Evolutionary conservation across 2,329 filamentous ascomycete genomes (phyloP), one percentile per base, ranked within the genome.

Genomic region (Penicillium verrucosum): DNA sequence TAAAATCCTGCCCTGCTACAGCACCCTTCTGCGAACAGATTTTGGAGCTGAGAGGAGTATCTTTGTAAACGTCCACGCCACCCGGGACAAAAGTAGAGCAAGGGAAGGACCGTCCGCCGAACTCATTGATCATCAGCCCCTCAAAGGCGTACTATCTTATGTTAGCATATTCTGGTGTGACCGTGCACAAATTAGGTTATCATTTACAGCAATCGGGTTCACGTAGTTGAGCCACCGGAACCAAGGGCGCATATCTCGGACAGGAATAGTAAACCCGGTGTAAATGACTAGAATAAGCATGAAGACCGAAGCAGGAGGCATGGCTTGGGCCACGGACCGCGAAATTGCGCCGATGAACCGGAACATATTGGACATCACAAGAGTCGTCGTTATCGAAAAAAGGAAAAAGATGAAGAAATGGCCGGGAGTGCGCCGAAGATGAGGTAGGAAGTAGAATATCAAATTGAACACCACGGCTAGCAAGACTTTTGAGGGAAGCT

Each of bases 281-380:
- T 74, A 84, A 14, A 88, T 76, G 11, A 75, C 62, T 21, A 75
- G 54, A 5, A 70, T 65, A 52, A 75, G 59, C 68, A 75, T 73
- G 56, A 85, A 74, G 21, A 85, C 74, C 4, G 79, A 78, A 12
- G 82, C 76, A 1, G 82, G 82, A 6, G 82, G 80, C 75, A 85
- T 75, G 41, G 83, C 82, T 64, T 84, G 81, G 0, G 78, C 78
- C 40, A 84, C 72, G 0, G 89, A 90, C 47, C 88, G 82, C 3
- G 90, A 92, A 3, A 88, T 78, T 0, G 89, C 88, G 12, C 83
- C 90, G 59, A 94, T 89, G 18, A 85, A 88, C 36, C 90, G 85
- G 82, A 95, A 95, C 60, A 92, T 82, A 84, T 91, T 92, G 50
- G 88, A 92, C 89, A 94, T 94, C 62, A 84, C 81, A 65, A 96